Percentiles rank a stretch among this genome's conserved stretches.
These are phyloP conservation scores for Alternaria sp. DNA, from an alignment of 2,329 filamentous ascomycete species.

Conservation along the genomic window DNA sequence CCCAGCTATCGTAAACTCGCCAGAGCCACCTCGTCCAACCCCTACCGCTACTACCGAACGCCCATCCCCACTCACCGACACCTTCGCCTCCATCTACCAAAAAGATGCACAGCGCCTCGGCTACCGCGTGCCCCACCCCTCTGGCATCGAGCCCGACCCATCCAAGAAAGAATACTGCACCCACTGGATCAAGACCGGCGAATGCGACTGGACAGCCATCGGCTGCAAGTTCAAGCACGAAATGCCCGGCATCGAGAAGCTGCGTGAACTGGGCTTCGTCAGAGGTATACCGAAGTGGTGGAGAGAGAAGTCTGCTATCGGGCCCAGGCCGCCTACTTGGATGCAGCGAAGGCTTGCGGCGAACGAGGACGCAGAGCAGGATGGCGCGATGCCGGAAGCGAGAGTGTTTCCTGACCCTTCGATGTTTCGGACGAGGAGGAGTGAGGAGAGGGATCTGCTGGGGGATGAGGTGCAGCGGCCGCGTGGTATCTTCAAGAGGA, in stretches of 20 bases:
- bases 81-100: conserved; percentile 33
- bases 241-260: conserved; percentile 76
- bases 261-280: conserved; percentile 71
- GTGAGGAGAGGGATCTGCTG: neutral
- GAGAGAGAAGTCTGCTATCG: conserved; percentile 53
- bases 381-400: neutral
- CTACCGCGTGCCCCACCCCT: conserved; percentile 40
- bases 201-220: conserved; percentile 83
- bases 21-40: neutral
- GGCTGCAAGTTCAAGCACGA: conserved; percentile 91
- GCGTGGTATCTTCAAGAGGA: neutral
- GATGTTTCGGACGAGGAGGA: neutral
- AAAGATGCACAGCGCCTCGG: conserved; percentile 34
- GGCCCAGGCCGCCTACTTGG: conserved; percentile 26
- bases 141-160: conserved; percentile 48
- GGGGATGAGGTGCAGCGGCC: neutral
- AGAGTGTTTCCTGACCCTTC: conserved; percentile 16
- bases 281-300: conserved; percentile 62
- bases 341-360: conserved; percentile 26
- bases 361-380: neutral
- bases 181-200: conserved; percentile 86
- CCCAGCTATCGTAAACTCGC: neutral
- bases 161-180: conserved; percentile 78
- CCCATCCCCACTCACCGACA: conserved; percentile 25
- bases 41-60: neutral